These are phyloP conservation scores for Psidium friedrichsthalianum DNA, from an alignment of 345 rosid species.

Conservation along the genomic window DNA sequence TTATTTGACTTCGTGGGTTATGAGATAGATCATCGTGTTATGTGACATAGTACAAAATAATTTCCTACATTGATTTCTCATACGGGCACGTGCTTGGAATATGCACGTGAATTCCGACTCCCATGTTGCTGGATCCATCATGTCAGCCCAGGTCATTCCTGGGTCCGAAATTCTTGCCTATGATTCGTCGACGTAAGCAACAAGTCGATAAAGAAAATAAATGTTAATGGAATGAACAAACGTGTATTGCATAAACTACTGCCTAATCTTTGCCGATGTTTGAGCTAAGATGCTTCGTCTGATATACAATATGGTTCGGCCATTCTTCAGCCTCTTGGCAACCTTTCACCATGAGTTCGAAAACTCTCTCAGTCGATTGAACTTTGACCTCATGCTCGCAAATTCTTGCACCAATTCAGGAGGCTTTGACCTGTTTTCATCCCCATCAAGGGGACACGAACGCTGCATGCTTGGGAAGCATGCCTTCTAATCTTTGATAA, in stretches of 20 bases:
- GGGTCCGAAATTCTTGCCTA: neutral
- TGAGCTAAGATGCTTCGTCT: neutral
- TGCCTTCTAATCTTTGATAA: neutral
- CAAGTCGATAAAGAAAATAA: neutral
- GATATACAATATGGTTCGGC: neutral
- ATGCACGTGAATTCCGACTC: neutral
- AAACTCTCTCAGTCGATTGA: neutral
- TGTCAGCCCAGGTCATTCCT: neutral
- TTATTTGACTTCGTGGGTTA: neutral
- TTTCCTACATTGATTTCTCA: neutral
- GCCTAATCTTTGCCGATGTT: neutral
- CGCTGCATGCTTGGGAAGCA: neutral
- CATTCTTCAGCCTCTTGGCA: neutral
- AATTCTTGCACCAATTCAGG: neutral
- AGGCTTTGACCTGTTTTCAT: neutral
- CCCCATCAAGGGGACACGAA: neutral
- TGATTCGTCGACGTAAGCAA: neutral
- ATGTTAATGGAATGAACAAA: neutral
- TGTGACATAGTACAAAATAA: neutral
- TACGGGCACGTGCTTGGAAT: neutral
- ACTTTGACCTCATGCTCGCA: neutral
- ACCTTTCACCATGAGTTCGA: neutral
- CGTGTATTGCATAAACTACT: rapidly evolving
- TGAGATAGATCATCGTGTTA: neutral
- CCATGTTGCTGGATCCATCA: too few species aligned